Percentiles rank a stretch among this genome's conserved stretches.
These are phyloP conservation scores for Penicillium egyptiacum DNA, from an alignment of 495 filamentous ascomycete genomes.

Conservation along the genomic window DNA sequence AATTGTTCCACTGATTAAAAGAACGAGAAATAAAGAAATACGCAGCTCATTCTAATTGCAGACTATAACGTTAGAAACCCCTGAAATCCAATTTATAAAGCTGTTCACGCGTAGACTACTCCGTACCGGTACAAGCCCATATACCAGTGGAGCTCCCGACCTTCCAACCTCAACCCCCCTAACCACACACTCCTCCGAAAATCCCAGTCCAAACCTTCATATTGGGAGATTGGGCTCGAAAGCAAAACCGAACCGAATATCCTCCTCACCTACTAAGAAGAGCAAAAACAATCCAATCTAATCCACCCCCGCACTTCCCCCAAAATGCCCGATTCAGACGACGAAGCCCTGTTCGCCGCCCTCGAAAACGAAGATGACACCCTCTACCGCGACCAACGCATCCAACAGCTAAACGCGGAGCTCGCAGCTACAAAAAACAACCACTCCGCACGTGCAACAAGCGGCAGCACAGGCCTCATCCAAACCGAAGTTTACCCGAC, in stretches of 20 bases:
- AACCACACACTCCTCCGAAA: constrained; percentile 10
- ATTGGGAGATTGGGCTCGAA: neutral
- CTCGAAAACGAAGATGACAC: constrained; percentile 66
- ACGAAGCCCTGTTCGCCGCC: constrained; percentile 69
- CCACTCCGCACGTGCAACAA: constrained; percentile 24
- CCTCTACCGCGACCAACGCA: constrained; percentile 65
- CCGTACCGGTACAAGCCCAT: constrained; percentile 5
- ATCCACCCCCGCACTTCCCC: constrained; percentile 13
- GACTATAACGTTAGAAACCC: neutral
- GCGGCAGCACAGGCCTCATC: constrained; percentile 27
- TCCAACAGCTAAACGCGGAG: constrained; percentile 70
- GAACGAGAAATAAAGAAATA: neutral
- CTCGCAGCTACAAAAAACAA: constrained; percentile 48
- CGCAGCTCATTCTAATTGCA: neutral
- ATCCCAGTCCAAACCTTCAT: neutral
- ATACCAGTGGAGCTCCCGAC: constrained; percentile 14
- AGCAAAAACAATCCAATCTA: neutral
- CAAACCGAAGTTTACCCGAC: constrained; percentile 54
- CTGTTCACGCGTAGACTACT: constrained; percentile 2
- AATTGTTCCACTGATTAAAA: neutral
- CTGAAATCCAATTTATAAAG: neutral
- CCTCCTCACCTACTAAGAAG: neutral
- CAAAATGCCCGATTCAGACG: constrained; percentile 52
- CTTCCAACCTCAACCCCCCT: constrained; percentile 8
- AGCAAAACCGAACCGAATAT: too few relatives aligned